Base-by-base conservation (phyloP, 2,329 filamentous ascomycete species). In the Neoscytalidium dimidiatum region DNA sequence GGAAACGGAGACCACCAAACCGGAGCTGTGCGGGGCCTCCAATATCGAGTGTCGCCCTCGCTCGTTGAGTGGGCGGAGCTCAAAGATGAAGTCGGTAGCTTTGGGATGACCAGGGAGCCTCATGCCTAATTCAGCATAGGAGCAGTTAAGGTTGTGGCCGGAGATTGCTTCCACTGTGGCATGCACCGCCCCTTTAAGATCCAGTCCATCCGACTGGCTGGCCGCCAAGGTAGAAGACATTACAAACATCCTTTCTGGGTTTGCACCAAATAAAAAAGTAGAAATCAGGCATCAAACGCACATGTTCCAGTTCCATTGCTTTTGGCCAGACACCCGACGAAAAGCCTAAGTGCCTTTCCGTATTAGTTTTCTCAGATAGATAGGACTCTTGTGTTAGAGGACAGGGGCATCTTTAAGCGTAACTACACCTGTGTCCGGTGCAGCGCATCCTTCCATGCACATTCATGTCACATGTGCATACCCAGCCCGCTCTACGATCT, bases 131-230 rank as follows among this genome's bases (percentile, higher is more conserved):
- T 33, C 52, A 28, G 52, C 31, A 17, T 26, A 21, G n/a, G 26
- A 29, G n/a, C 23, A 21, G 19, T 44, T 58, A 44, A 58, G 38
- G 53, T 58, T 58, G 11, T 58, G 9, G 31, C 53, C 51, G 53
- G 53, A 58, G 23, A 58, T 58, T 31, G 48, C 19, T 44, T 38
- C 35, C 53, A 31, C 38, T 6, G 8, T 44, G 23, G 35, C 33
- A 21, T 38, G 38, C 53, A 26, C 53, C 44, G 35, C n/a, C 53
- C 14, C 53, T 44, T 29, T 31, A 35, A 38, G 38, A 44, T 38
- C 53, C 53, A 58, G 7, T 28, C 26, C 26, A 44, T 44, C 53
- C 53, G 53, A 58, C 38, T 58, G 53, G 53, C 38, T 19, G 26
- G 23, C 11, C 8, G 9, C 11, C n/a, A 38, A 58, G 33, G 26